Conservation (phyloP, 2,329 filamentous ascomycete genomes). For the Cladosporium sphaerospermum region DNA sequence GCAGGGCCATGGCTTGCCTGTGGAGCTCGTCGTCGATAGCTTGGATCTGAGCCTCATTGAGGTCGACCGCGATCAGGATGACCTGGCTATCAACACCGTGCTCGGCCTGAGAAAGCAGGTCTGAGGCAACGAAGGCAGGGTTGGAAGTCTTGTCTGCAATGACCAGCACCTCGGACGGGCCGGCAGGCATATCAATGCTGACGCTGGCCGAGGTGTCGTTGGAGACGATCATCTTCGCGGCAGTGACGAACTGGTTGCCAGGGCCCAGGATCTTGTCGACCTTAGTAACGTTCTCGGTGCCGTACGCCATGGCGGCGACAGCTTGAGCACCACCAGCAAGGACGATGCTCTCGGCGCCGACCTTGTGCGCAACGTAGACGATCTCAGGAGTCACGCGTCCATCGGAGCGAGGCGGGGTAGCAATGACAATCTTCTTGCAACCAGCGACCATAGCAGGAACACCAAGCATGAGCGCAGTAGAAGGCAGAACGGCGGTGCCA, state of each 20-base stretch:
- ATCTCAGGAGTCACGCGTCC: conserved; percentile 93
- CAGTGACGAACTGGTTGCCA: conserved; percentile 97
- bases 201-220: conserved; percentile 96
- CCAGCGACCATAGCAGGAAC: conserved; percentile 97
- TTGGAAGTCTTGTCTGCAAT: conserved; percentile 83
- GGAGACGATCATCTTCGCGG: conserved; percentile 95
- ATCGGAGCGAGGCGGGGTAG: conserved; percentile 82
- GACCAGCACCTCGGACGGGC: conserved; percentile 94
- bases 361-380: conserved; percentile 94
- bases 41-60: conserved; percentile 63
- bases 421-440: conserved; percentile 89
- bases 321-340: conserved; percentile 93
- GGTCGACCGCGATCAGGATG: conserved; percentile 76
- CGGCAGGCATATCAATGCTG: conserved; percentile 97
- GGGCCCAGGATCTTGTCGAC: conserved; percentile 98
- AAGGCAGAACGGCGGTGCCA: conserved; percentile 93
- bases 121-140: conserved; percentile 90
- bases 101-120: conserved; percentile 91
- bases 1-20: conserved; percentile 76
- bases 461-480: conserved; percentile 94
- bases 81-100: conserved; percentile 96
- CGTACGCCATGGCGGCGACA: conserved; percentile 93
- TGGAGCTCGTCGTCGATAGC: conserved; percentile 92
- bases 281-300: conserved; percentile 87
- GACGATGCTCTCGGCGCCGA: conserved; percentile 92